Percentiles rank a stretch among this genome's conserved stretches.
phyloP scores from a whole-genome alignment of 306 rosid species.

The Carpinus fangiana region DNA sequence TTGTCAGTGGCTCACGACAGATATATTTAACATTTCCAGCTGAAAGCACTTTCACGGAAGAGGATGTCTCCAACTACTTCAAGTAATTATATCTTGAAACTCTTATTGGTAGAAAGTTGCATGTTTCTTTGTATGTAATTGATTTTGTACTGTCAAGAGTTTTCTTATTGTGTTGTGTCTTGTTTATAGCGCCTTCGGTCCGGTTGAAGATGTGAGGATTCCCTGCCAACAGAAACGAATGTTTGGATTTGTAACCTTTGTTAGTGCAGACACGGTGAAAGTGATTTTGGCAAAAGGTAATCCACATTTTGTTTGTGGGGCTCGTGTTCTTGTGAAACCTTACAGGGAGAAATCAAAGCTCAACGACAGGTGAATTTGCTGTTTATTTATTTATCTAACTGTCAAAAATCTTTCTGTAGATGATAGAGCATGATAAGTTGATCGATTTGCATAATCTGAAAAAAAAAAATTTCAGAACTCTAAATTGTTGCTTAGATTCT shows the following conservation, averaged over 20 bases:
- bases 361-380: constrained; percentile 46
- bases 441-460: neutral
- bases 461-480: neutral
- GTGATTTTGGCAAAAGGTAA: constrained; percentile 61
- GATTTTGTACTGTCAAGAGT: neutral
- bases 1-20: constrained; percentile 72
- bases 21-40: constrained; percentile 88
- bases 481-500: neutral
- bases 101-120: constrained; percentile 2
- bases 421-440: neutral
- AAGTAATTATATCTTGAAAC: constrained; percentile 36
- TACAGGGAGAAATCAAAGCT: constrained; percentile 79
- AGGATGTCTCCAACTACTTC: constrained; percentile 80
- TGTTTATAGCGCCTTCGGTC: constrained; percentile 54
- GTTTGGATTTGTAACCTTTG: constrained; percentile 91
- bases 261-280: constrained; percentile 62
- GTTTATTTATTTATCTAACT: neutral
- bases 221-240: constrained; percentile 80
- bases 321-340: constrained; percentile 85
- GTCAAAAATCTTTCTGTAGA: neutral
- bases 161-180: constrained; percentile 13
- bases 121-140: constrained; percentile 10
- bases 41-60: constrained; percentile 79
- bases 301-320: constrained; percentile 73
- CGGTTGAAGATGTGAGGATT: constrained; percentile 85